These are phyloP conservation scores for Colletotrichum aenigma DNA, from an alignment of 2,329 filamentous ascomycete species.

Conservation along the genomic window DNA sequence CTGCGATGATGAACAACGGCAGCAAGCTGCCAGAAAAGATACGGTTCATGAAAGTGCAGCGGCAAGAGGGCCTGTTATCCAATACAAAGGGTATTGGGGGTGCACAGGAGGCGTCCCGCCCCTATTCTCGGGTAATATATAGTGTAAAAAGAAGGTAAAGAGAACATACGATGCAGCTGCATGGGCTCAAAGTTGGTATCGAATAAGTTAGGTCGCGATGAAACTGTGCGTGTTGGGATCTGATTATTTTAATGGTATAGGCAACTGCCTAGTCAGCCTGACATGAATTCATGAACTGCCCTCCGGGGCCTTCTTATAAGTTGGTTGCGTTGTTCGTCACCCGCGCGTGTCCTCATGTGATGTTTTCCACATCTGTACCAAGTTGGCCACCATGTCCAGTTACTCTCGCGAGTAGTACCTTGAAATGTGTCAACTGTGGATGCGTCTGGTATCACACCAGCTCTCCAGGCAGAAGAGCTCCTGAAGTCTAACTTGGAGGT, in stretches of 20 bases:
- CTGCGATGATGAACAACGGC: too few species aligned
- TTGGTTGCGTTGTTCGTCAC: too few species aligned
- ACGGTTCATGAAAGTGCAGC: too few species aligned
- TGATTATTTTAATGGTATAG: neutral
- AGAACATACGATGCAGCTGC: too few species aligned
- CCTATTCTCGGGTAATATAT: too few species aligned
- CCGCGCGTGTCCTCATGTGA: neutral
- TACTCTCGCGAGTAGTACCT: neutral
- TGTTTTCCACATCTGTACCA: neutral
- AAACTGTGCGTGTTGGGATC: neutral
- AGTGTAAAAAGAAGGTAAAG: too few species aligned
- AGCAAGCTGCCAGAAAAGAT: too few species aligned
- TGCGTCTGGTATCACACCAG: neutral
- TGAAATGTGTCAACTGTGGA: neutral
- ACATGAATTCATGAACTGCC: neutral
- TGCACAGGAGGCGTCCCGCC: too few species aligned
- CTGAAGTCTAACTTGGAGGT: neutral
- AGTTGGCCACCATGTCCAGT: neutral
- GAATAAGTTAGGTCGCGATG: too few species aligned
- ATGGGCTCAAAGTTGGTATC: too few species aligned
- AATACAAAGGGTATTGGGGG: too few species aligned
- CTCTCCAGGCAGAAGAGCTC: neutral
- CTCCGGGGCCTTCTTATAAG: neutral
- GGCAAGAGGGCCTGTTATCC: too few species aligned
- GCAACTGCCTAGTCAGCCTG: neutral